Percentiles rank a stretch among this genome's conserved stretches.
These are phyloP conservation scores for Cystobasidium ongulense DNA, from an alignment of 768 basidiomycete species.

Conservation along the genomic window DNA sequence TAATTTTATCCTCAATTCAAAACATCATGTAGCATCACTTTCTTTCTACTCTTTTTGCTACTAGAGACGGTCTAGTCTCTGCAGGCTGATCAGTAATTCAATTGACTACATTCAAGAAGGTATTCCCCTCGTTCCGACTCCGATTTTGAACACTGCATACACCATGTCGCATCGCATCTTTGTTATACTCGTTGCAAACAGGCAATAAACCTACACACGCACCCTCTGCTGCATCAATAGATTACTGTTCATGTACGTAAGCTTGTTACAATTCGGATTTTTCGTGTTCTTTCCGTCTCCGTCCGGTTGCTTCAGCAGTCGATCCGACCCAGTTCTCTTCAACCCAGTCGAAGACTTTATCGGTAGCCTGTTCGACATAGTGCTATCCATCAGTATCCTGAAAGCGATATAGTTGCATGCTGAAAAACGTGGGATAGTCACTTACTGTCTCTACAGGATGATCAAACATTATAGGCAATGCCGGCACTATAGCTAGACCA, in stretches of 20 bases:
- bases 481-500: slow-evolving; percentile 23
- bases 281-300: slow-evolving; percentile 12
- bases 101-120: too few relatives aligned
- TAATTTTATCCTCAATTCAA: background rate
- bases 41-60: background rate
- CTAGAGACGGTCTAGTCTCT: too few relatives aligned
- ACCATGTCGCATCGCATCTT: too few relatives aligned
- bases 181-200: too few relatives aligned
- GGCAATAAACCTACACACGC: too few relatives aligned
- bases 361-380: background rate
- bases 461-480: slow-evolving; percentile 29
- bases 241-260: background rate
- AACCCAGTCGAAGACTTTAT: slow-evolving; percentile 25
- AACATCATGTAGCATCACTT: background rate
- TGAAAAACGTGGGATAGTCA: too few relatives aligned
- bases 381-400: background rate
- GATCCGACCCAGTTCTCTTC: slow-evolving; percentile 26
- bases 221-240: background rate
- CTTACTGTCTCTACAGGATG: slow-evolving; percentile 25
- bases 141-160: too few relatives aligned
- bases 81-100: too few relatives aligned
- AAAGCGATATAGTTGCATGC: background rate
- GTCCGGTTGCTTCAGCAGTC: background rate
- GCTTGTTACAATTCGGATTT: background rate
- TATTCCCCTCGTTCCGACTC: too few relatives aligned